Percentiles rank a stretch among this genome's conserved stretches.
Conservation (phyloP, 257 asterid genomes). For the Eucommia ulmoides region DNA sequence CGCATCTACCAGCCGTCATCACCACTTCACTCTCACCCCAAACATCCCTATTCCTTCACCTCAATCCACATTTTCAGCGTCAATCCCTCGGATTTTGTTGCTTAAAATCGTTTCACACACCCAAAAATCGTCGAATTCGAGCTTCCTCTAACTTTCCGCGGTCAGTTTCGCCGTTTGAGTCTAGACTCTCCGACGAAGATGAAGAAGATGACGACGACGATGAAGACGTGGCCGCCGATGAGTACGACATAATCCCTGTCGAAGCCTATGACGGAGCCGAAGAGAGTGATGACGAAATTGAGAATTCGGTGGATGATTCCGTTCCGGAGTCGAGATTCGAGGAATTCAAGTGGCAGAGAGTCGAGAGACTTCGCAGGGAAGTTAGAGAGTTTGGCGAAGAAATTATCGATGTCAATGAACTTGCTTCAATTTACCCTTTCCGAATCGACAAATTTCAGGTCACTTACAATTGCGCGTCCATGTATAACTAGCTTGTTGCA, state of each 20-base stretch:
- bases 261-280: slow-evolving; percentile 32
- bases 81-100: slow-evolving; percentile 19
- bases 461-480: too few species aligned
- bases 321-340: slow-evolving; percentile 31
- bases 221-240: slow-evolving; percentile 59
- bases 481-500: too few species aligned
- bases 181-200: slow-evolving; percentile 51
- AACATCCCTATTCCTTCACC: too few species aligned
- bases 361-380: slow-evolving; percentile 69
- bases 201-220: slow-evolving; percentile 33
- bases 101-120: slow-evolving; percentile 10
- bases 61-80: slow-evolving; percentile 23
- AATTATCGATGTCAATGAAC: slow-evolving; percentile 72
- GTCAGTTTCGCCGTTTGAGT: slow-evolving; percentile 33
- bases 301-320: slow-evolving; percentile 23
- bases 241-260: slow-evolving; percentile 37
- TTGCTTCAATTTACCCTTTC: slow-evolving; percentile 72
- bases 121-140: slow-evolving; percentile 7
- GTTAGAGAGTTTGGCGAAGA: slow-evolving; percentile 83
- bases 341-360: slow-evolving; percentile 88
- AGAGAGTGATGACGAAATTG: slow-evolving; percentile 27
- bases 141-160: slow-evolving; percentile 25
- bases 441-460: slow-evolving; percentile 97
- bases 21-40: too few species aligned
- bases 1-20: too few species aligned